Evolutionary conservation across 2,329 filamentous ascomycete species (phyloP), one percentile per base, ranked within the genome.

Genomic region (Penicillium sp.): DNA sequence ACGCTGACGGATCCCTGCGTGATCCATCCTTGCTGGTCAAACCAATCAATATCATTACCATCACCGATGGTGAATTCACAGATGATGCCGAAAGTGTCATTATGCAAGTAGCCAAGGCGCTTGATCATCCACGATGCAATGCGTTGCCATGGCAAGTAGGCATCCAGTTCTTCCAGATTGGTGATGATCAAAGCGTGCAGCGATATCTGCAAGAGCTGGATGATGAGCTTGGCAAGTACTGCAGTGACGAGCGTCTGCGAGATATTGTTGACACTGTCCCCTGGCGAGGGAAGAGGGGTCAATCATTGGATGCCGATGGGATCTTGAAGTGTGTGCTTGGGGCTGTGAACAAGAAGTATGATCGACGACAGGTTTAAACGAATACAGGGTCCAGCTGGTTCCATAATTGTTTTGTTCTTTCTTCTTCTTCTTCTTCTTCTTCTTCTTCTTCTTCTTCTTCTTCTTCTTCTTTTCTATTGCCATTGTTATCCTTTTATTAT

Each of bases 81-180:
- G 92, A 97, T 69, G 90, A 96, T 60, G 86, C 89, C 0, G 89
- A 92, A 71, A 80, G 79, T 7, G 80, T 87, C 23, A 85, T 97
- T 44, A 77, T 90, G 36, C 71, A 75, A 3, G 79, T 84, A 1
- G 93, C 92, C 0, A 81, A 81, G 71, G 86, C 84, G 67, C 83
- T 97, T 28, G 72, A 75, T 59, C 51, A 48, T 16, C 88, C 94
- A 66, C 74, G 74, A 48, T 71, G 89, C 7, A 81, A 87, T 8
- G 91, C 91, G 0, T 85, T 88, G 3, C 81, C 87, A 1, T 89
- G 89, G 79, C 94, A 97, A 76, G 79, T 97, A 8, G 93, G 93
- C 29, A 85, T 97, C 52, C 93, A 97, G 72, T 97, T 97, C 78
- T 96, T 97, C 79, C 93, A 97, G 75, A 89, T 97, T 40, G 93